These are phyloP conservation scores for Blepharisma undulans DNA, from an alignment of 169 alveolate species.

Conservation along the genomic window DNA sequence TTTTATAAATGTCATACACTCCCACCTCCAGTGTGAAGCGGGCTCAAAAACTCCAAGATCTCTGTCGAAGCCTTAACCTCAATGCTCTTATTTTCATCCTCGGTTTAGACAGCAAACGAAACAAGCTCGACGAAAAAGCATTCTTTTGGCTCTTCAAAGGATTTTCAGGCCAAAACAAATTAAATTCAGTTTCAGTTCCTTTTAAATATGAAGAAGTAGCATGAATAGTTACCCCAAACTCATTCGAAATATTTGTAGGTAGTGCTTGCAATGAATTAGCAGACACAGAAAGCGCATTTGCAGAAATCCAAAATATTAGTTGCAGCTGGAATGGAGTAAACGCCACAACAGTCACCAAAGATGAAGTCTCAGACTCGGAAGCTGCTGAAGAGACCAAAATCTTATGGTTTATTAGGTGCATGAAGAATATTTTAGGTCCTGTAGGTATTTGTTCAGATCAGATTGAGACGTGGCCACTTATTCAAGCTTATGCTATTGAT, in stretches of 20 bases:
- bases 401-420: slow-evolving; percentile 17
- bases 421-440: slow-evolving; percentile 21
- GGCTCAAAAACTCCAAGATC: slow-evolving; percentile 11
- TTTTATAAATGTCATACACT: slow-evolving; percentile 31
- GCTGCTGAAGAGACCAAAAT: slow-evolving; percentile 31
- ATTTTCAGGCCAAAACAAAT: background rate
- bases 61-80: background rate
- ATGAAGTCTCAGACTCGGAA: slow-evolving; percentile 9
- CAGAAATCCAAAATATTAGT: background rate
- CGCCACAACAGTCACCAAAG: background rate
- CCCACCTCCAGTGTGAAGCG: background rate
- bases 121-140: background rate
- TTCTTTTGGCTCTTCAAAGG: slow-evolving; percentile 32
- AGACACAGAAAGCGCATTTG: background rate
- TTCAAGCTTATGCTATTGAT: slow-evolving; percentile 35
- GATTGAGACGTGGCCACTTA: slow-evolving; percentile 26
- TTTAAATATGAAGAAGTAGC: slow-evolving; percentile 12
- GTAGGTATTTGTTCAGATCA: background rate
- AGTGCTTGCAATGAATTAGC: slow-evolving; percentile 26
- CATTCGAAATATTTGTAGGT: slow-evolving; percentile 22
- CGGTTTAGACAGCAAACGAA: slow-evolving; percentile 17
- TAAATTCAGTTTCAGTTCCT: slow-evolving; percentile 27
- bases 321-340: background rate
- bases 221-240: slow-evolving; percentile 32
- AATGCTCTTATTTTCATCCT: slow-evolving; percentile 7